These are phyloP conservation scores for Rhizopus microsporus DNA, from an alignment of 371 early-diverging fungal species.

Conservation along the genomic window DNA sequence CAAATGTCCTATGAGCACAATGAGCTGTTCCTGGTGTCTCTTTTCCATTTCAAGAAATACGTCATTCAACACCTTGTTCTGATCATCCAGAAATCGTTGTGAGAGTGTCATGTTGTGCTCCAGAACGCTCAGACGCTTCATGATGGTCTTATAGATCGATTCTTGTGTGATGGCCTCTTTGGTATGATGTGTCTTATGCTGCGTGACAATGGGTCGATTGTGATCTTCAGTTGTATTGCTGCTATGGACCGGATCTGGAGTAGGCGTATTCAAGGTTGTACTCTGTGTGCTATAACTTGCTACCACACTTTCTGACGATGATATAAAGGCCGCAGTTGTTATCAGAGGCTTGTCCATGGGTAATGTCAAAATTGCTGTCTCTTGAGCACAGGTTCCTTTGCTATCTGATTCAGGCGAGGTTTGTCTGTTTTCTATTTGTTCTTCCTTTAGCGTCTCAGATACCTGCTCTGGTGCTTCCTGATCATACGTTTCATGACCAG, in stretches of 20 bases:
- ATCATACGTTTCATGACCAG: background rate
- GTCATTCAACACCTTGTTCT: conserved; percentile 76
- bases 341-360: background rate
- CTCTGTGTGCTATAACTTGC: background rate
- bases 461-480: background rate
- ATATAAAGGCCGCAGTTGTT: background rate
- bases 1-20: conserved; percentile 59
- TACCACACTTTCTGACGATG: background rate
- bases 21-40: conserved; percentile 61
- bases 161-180: conserved; percentile 48
- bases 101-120: conserved; percentile 82
- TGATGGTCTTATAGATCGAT: conserved; percentile 89
- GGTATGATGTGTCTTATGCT: conserved; percentile 7
- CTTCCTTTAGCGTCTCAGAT: background rate
- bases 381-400: background rate
- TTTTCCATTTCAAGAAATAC: conserved; percentile 68
- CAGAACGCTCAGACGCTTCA: conserved; percentile 76
- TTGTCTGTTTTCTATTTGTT: background rate
- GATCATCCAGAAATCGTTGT: conserved; percentile 83
- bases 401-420: background rate
- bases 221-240: background rate
- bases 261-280: background rate
- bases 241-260: background rate
- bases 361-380: background rate
- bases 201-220: background rate